phyloP scores from a whole-genome alignment of 2,329 filamentous ascomycete species.

The Pseudomassariella vexata region DNA sequence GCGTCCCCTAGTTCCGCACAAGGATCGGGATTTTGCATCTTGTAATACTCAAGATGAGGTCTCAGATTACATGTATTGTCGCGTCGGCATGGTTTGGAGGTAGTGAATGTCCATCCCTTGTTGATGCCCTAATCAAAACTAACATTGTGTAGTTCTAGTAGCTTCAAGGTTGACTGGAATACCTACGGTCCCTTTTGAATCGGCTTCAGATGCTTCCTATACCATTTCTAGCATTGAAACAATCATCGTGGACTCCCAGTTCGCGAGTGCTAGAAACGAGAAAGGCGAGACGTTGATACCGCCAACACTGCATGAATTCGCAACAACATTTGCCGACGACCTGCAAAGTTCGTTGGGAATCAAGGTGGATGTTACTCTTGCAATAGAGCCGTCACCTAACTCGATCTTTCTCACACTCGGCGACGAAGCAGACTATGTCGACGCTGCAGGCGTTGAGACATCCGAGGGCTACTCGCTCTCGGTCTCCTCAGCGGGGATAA shows the following conservation, averaged over 20 bases:
- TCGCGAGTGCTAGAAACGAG: constrained; percentile 33
- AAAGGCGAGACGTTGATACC: constrained; percentile 45
- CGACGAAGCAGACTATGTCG: constrained; percentile 30
- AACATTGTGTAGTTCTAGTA: constrained; percentile 12
- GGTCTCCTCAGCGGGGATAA: constrained; percentile 32
- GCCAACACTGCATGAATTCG: constrained; percentile 41
- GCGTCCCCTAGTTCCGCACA: too few relatives aligned
- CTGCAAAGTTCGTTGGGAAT: constrained; percentile 22
- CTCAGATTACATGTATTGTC: too few relatives aligned
- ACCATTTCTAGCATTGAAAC: constrained; percentile 19
- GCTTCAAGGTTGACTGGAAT: constrained; percentile 21
- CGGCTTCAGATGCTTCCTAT: constrained; percentile 18
- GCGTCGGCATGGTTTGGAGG: too few relatives aligned
- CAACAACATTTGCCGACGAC: constrained; percentile 35
- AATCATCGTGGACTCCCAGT: constrained; percentile 39
- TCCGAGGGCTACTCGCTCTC: constrained; percentile 43
- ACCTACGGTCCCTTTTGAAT: constrained; percentile 28
- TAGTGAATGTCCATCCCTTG: too few relatives aligned
- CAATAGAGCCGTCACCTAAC: constrained; percentile 11
- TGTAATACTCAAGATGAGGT: too few relatives aligned
- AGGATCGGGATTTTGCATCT: too few relatives aligned
- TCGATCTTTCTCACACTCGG: constrained; percentile 42
- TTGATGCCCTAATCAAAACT: too few relatives aligned
- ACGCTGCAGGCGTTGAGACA: constrained; percentile 38
- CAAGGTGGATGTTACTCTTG: constrained; percentile 20